These are phyloP conservation scores for Barnettozyma salicaria DNA, from an alignment of 805 yeast genomes.

Conservation along the genomic window DNA sequence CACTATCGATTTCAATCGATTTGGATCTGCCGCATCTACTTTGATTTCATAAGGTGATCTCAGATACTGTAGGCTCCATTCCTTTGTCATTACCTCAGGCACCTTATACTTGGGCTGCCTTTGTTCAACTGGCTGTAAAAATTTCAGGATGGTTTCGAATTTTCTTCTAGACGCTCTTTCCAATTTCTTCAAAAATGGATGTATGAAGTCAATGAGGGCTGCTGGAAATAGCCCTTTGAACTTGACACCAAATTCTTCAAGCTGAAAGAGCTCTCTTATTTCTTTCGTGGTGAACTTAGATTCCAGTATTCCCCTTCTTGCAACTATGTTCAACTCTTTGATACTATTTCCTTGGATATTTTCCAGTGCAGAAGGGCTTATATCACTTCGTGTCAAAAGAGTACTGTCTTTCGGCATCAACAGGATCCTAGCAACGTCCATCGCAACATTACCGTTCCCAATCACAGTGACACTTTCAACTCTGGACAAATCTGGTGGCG, in stretches of 20 bases:
- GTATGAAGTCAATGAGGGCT: slow-evolving; percentile 11
- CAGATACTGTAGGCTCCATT: slow-evolving; percentile 68
- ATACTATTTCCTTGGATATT: slow-evolving; percentile 48
- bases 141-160: slow-evolving; percentile 55
- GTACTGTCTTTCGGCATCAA: slow-evolving; percentile 42
- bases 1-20: slow-evolving; percentile 38
- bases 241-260: slow-evolving; percentile 42
- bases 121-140: slow-evolving; percentile 31
- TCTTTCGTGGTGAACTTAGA: slow-evolving; percentile 92
- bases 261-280: slow-evolving; percentile 72
- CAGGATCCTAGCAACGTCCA: slow-evolving; percentile 81
- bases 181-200: slow-evolving; percentile 26
- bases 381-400: slow-evolving; percentile 68
- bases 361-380: slow-evolving; percentile 53
- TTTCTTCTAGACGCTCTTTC: slow-evolving; percentile 57
- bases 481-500: slow-evolving; percentile 50
- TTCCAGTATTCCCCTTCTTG: slow-evolving; percentile 78
- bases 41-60: slow-evolving; percentile 54
- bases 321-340: slow-evolving; percentile 65
- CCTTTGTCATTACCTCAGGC: slow-evolving; percentile 13
- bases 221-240: slow-evolving; percentile 41
- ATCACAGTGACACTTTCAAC: slow-evolving; percentile 67
- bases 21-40: slow-evolving; percentile 29
- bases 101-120: slow-evolving; percentile 20
- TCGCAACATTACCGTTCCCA: slow-evolving; percentile 97